Conservation (phyloP, 2,329 filamentous ascomycete genomes). For the Fusarium sp. region DNA sequence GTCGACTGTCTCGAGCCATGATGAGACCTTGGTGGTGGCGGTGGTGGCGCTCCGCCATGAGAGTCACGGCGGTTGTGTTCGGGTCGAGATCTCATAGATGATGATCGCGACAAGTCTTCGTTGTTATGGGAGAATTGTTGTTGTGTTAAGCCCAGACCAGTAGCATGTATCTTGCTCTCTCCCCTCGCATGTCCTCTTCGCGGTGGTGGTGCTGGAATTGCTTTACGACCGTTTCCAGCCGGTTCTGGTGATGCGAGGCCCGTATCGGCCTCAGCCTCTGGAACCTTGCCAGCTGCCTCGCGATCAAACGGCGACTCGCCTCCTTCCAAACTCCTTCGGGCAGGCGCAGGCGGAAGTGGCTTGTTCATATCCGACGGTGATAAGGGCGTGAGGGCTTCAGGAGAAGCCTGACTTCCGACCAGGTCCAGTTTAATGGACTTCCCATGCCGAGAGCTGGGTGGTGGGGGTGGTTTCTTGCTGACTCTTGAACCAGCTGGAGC, state of each 20-base stretch:
- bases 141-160: slow-evolving; percentile 37
- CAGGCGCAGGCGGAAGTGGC: slow-evolving; percentile 71
- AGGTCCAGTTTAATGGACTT: slow-evolving; percentile 75
- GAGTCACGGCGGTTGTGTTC: slow-evolving; percentile 62
- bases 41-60: slow-evolving; percentile 67
- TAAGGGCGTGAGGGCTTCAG: slow-evolving; percentile 36
- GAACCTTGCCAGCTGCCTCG: slow-evolving; percentile 67
- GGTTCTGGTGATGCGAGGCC: slow-evolving; percentile 53
- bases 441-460: slow-evolving; percentile 81
- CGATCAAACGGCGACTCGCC: slow-evolving; percentile 69
- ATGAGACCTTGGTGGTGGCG: slow-evolving; percentile 67
- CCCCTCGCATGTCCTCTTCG: slow-evolving; percentile 63
- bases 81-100: slow-evolving; percentile 64
- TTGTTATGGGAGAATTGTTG: slow-evolving; percentile 49
- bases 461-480: slow-evolving; percentile 79
- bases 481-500: slow-evolving; percentile 47
- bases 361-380: slow-evolving; percentile 59
- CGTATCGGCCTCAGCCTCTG: slow-evolving; percentile 58
- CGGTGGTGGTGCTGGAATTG: slow-evolving; percentile 67
- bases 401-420: slow-evolving; percentile 51
- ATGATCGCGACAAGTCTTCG: slow-evolving; percentile 63
- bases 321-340: slow-evolving; percentile 63
- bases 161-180: slow-evolving; percentile 58
- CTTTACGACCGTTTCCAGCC: slow-evolving; percentile 57
- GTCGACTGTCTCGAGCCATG: slow-evolving; percentile 55